These are phyloP conservation scores for Nakazawaea populi DNA, from an alignment of 805 yeast species.

Conservation along the genomic window DNA sequence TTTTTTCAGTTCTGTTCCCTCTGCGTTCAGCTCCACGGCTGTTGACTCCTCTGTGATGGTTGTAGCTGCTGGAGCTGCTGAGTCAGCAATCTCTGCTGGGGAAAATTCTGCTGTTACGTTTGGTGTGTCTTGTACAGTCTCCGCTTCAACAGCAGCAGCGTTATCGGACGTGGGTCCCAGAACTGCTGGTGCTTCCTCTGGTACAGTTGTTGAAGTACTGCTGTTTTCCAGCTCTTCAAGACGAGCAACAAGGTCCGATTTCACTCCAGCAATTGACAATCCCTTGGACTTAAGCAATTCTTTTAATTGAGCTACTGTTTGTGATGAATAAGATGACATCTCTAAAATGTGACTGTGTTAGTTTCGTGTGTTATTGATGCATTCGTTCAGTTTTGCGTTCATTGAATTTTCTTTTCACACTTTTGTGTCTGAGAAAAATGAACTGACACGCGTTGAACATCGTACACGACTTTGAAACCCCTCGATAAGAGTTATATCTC, in stretches of 20 bases:
- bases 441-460: too few relatives aligned
- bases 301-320: slow-evolving; percentile 80
- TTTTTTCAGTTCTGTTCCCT: slow-evolving; percentile 10
- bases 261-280: slow-evolving; percentile 69
- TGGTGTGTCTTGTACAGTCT: too few relatives aligned
- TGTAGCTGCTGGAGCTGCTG: slow-evolving; percentile 9
- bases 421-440: too few relatives aligned
- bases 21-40: not conserved
- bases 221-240: slow-evolving; percentile 50
- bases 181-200: slow-evolving; percentile 16
- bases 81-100: slow-evolving; percentile 13
- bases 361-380: too few relatives aligned
- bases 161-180: not conserved
- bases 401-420: not conserved
- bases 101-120: not conserved
- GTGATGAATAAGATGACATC: slow-evolving; percentile 54
- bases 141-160: not conserved
- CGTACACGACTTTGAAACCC: too few relatives aligned
- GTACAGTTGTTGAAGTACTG: slow-evolving; percentile 5
- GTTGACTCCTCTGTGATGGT: not conserved
- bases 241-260: slow-evolving; percentile 68
- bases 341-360: too few relatives aligned
- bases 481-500: too few relatives aligned
- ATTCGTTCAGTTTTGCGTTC: not conserved
- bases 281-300: slow-evolving; percentile 65